These are phyloP conservation scores for Metarhizium guizhouense DNA, from an alignment of 2,329 filamentous ascomycete species.

Conservation along the genomic window DNA sequence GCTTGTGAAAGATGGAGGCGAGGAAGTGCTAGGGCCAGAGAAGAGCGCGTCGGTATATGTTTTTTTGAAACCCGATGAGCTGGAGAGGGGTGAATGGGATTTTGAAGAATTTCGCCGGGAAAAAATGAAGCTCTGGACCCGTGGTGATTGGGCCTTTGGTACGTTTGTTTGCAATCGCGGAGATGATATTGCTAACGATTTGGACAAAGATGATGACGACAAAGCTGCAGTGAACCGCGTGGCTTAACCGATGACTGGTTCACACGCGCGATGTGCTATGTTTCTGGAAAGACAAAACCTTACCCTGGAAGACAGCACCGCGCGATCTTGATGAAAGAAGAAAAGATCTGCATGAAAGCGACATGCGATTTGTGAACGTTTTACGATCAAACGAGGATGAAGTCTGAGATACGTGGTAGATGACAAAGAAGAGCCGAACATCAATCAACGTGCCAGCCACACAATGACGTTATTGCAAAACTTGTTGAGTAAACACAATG, in stretches of 20 bases:
- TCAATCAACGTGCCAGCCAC: no score
- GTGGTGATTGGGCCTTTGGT: slow-evolving; percentile 38
- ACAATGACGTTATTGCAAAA: no score
- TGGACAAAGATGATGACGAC: slow-evolving; percentile 13
- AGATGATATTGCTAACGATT: neutral
- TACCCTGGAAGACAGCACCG: neutral
- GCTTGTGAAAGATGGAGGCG: slow-evolving; percentile 29
- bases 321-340: no score
- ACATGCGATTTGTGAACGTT: no score
- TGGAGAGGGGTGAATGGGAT: slow-evolving; percentile 80
- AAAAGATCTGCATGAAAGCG: no score
- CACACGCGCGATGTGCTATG: neutral
- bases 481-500: no score
- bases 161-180: slow-evolving; percentile 19
- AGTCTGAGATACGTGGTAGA: no score
- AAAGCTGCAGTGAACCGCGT: slow-evolving; percentile 5
- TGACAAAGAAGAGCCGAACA: no score
- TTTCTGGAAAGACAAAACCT: neutral
- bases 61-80: slow-evolving; percentile 36
- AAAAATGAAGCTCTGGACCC: slow-evolving; percentile 51
- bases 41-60: slow-evolving; percentile 57
- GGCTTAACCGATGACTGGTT: neutral
- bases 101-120: slow-evolving; percentile 73
- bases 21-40: slow-evolving; percentile 32
- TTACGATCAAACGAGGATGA: no score